phyloP scores from a whole-genome alignment of 495 filamentous ascomycete genomes.

The Polyplosphaeria fusca region DNA sequence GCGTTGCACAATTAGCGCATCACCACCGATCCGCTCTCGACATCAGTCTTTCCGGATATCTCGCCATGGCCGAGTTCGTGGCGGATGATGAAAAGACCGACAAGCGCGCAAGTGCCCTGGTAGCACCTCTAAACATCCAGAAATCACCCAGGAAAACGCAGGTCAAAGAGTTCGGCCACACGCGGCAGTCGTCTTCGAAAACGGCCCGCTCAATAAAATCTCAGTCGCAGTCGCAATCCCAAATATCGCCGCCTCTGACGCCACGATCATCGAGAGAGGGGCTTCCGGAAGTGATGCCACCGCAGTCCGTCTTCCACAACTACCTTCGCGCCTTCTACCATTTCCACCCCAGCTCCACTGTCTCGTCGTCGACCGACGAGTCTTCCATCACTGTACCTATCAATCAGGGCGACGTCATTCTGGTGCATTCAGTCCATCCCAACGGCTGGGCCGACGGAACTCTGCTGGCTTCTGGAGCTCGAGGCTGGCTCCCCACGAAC shows the following conservation, averaged over 20 bases:
- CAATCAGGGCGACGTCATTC: slow-evolving; percentile 83
- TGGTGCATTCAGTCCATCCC: slow-evolving; percentile 95
- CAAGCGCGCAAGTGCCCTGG: slow-evolving; percentile 34
- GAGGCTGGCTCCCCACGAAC: slow-evolving; percentile 97
- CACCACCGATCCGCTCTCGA: not conserved
- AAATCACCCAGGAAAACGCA: slow-evolving; percentile 34
- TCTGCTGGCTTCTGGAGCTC: slow-evolving; percentile 77
- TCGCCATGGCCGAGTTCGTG: slow-evolving; percentile 28
- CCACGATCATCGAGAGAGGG: slow-evolving; percentile 33
- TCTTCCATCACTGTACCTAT: slow-evolving; percentile 71
- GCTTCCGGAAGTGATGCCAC: slow-evolving; percentile 2
- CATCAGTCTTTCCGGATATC: not conserved
- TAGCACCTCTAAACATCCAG: slow-evolving; percentile 35
- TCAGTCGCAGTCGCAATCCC: slow-evolving; percentile 34
- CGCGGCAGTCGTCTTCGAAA: slow-evolving; percentile 31
- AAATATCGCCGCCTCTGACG: slow-evolving; percentile 37
- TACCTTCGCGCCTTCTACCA: slow-evolving; percentile 95
- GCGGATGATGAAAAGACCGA: slow-evolving; percentile 19
- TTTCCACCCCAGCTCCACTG: slow-evolving; percentile 75
- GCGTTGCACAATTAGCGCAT: slow-evolving; percentile 21
- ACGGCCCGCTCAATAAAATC: slow-evolving; percentile 15
- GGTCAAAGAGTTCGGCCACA: slow-evolving; percentile 24
- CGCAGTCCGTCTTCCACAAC: slow-evolving; percentile 75
- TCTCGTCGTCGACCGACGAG: slow-evolving; percentile 62
- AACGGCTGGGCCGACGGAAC: slow-evolving; percentile 99